Conservation (phyloP, 805 yeast genomes). For the Wickerhamiella allomyrinae region DNA sequence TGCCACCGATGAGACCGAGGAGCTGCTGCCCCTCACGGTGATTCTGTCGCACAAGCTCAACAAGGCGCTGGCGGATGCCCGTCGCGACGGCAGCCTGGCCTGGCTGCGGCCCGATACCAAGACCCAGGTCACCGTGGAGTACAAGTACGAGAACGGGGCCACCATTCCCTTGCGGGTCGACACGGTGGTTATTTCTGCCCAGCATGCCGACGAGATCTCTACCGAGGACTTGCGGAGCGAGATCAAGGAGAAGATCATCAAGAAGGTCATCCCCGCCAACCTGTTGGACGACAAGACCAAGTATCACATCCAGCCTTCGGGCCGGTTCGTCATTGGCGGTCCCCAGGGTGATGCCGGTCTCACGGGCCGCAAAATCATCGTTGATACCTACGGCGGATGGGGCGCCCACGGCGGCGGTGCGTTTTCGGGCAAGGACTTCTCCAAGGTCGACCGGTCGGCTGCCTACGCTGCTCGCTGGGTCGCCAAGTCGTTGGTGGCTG, state of each 20-base stretch:
- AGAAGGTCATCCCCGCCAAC: conserved; percentile 83
- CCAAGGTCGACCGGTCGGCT: conserved; percentile 99
- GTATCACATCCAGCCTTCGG: conserved; percentile 98
- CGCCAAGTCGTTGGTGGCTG: conserved; percentile 91
- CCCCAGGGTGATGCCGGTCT: conserved; percentile 99
- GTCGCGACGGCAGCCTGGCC: conserved; percentile 85
- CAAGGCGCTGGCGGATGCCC: conserved; percentile 91
- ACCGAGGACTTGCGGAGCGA: conserved; percentile 82
- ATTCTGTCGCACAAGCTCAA: conserved; percentile 90
- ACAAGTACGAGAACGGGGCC: conserved; percentile 87
- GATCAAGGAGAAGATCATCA: conserved; percentile 65
- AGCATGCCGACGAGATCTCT: conserved; percentile 90
- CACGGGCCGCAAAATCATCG: conserved; percentile 98
- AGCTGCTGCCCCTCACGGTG: conserved; percentile 88
- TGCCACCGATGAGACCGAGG: conserved; percentile 98
- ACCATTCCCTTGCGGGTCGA: conserved; percentile 92
- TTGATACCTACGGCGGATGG: conserved; percentile 99
- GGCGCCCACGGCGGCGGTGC: conserved; percentile 99
- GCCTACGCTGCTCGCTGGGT: conserved; percentile 99
- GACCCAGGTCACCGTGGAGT: conserved; percentile 98
- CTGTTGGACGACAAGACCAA: conserved; percentile 87
- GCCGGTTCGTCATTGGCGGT: conserved; percentile 99
- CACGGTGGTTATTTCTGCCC: conserved; percentile 94
- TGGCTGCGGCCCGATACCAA: conserved; percentile 99
- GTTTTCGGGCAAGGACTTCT: conserved; percentile 98